Evolutionary conservation across 345 rosid genomes (phyloP), one percentile per base, ranked within the genome.

Genomic region (Murraya paniculata): DNA sequence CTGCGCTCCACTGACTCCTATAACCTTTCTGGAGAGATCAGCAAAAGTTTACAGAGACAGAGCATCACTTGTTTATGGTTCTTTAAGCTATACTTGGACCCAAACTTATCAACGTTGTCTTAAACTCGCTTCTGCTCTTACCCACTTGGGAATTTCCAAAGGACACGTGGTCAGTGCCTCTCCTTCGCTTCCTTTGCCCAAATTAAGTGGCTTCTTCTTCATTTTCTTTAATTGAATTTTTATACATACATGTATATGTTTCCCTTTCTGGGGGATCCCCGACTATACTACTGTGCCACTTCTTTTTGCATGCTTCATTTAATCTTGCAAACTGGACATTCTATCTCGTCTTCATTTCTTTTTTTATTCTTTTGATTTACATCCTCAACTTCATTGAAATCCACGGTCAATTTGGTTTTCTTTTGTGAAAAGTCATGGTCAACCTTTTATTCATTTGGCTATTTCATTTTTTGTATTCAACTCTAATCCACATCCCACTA

Each of bases 21-120:
- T 92, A 41, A 90, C 79, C 73, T 94, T 94, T 81, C 71, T 92
- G 82, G 96, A 94, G 71, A 71, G 98, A 62, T 81, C 98, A 14
- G 93, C 94, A 0, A 87, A 81, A 64, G 96, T 88, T 31, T 90
- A 90, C 79, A 83, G 89, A 18, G 93, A 91, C 82, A 64, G 75
- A 74, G 85, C 87, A 14, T 86, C 93, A 1, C 77, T 92, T 53
- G 87, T 91, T 24, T 90, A 84, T 73, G 97, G 96, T 38, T 66
- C 85, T 48, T 68, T 77, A 0, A 77, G 75, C 10, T 86, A 76
- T 72, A 89, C 93, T 11, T 94, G 98, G 97, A 74, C 71, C 11
- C 85, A 92, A 77, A 92, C 93, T 9, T 86, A 85, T 68, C 78
- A 86, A 38, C 92, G 96, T 25, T 94, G 96, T 76, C 80, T 89